Conservation (phyloP, 2,329 filamentous ascomycete genomes). For the Zarea fungicola region DNA sequence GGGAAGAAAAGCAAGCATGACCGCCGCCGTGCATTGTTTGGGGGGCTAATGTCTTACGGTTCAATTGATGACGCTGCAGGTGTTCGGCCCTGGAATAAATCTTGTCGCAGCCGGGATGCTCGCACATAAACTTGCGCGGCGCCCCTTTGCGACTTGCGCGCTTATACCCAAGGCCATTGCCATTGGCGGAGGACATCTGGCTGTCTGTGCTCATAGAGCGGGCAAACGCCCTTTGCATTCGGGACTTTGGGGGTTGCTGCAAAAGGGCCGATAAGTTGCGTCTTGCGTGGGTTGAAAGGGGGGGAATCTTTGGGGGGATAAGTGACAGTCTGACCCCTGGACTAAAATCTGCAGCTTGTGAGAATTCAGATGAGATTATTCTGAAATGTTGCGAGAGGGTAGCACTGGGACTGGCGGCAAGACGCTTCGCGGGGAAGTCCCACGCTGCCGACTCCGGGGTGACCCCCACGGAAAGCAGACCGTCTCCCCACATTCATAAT, state of each 20-base stretch:
- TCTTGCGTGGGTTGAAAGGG: no score
- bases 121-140: conserved; percentile 54
- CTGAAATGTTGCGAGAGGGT: conserved; percentile 7
- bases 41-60: conserved; percentile 53
- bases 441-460: conserved; percentile 9
- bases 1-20: not conserved
- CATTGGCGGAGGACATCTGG: conserved; percentile 9
- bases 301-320: no score
- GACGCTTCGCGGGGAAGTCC: conserved; percentile 9
- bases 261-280: no score
- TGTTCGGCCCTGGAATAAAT: conserved; percentile 77
- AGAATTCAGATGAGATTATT: not conserved
- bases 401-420: not conserved
- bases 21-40: not conserved
- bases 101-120: conserved; percentile 69
- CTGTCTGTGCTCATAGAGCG: not conserved
- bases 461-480: conserved; percentile 10
- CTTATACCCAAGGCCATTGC: conserved; percentile 34
- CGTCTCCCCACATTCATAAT: not conserved
- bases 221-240: not conserved
- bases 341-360: no score
- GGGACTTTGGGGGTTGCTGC: no score
- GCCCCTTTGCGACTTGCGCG: conserved; percentile 48
- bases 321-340: no score
- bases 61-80: conserved; percentile 74